Percentiles rank a stretch among this genome's conserved stretches.
phyloP scores from a whole-genome alignment of 805 yeast species.

The Nakazawaea molendinolei region DNA sequence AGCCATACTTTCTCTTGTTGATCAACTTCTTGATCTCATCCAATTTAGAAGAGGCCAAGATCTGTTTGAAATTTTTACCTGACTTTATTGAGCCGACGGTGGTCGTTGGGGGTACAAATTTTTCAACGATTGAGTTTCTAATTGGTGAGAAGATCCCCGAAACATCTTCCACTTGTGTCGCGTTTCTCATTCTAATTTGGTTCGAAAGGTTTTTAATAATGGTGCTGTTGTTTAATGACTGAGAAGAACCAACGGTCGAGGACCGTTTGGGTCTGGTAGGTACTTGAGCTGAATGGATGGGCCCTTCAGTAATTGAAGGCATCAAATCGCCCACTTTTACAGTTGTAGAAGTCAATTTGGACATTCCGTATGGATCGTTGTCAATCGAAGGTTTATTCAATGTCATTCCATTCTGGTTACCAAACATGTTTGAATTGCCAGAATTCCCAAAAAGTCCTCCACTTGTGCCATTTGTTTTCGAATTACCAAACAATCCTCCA shows the following conservation, averaged over 20 bases:
- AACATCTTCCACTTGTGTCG: constrained; percentile 18
- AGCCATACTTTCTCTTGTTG: constrained; percentile 5
- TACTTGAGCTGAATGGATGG: constrained; percentile 12
- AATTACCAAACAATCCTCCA: constrained; percentile 20
- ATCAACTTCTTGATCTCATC: constrained; percentile 10
- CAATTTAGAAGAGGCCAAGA: constrained; percentile 10
- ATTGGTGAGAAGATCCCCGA: constrained; percentile 24
- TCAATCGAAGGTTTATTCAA: constrained; percentile 7
- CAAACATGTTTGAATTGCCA: background rate
- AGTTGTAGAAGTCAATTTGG: constrained; percentile 17
- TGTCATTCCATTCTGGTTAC: constrained; percentile 3
- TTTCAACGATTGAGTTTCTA: constrained; percentile 12
- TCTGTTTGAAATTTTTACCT: constrained; percentile 8
- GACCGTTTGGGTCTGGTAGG: constrained; percentile 27
- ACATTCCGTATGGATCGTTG: constrained; percentile 27
- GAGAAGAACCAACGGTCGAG: constrained; percentile 13
- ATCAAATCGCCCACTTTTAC: constrained; percentile 7
- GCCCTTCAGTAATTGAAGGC: constrained; percentile 26
- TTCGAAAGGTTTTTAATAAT: constrained; percentile 15
- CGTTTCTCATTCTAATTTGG: constrained; percentile 18
- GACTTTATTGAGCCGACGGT: constrained; percentile 10
- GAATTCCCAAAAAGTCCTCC: background rate
- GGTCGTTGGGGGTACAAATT: constrained; percentile 11
- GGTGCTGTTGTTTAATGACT: constrained; percentile 6
- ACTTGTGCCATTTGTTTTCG: constrained; percentile 7